Evolutionary conservation across 495 filamentous ascomycete species (phyloP), one percentile per base, ranked within the genome.

Genomic region (Astrocystis sublimbata): DNA sequence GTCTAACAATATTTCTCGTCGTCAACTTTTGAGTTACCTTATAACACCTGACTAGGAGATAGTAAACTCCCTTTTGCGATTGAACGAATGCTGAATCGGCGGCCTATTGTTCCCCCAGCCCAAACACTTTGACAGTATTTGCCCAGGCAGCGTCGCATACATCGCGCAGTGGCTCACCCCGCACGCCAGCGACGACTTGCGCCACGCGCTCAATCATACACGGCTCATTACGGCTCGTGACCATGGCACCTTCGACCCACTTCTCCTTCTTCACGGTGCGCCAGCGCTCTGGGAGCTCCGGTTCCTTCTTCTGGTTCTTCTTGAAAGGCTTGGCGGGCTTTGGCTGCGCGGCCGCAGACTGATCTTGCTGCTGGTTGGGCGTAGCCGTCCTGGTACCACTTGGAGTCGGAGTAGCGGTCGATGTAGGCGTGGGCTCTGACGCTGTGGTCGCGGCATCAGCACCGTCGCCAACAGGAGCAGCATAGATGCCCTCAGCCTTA

Each of bases 211-310:
- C 81, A 60, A 97, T 96, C 42, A 85, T 86, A 67, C 86, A 89
- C 24, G 92, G 89, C 75, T 98, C 94, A 73, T 97, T 98, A 21
- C 94, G 82, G 1, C 93, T 91, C 76, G 96, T 97, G 19, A 97
- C 84, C 86, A 96, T 90, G 4, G 74, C 73, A 0, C 91, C 92
- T 69, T 90, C 84, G 42, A 83, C 83, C 89, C 79, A 98, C 74
- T 88, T 96, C 75, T 98, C 94, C 74, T 97, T 97, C 80, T 96
- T 97, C 38, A 97, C 87, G 15, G 71, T 63, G 66, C 77, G 81
- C 67, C 73, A 83, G 42, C 75, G 69, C 58, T 82, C 76, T 5
- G 77, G 78, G 0, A 82, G 73, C 50, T 80, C 76, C 1, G 76
- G 65, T 40, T 76, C 76, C 53, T 81, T 80, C 36, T 78, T 80